Evolutionary conservation across 2,329 filamentous ascomycete genomes (phyloP).

Genomic region (Sporothrix inflata): DNA sequence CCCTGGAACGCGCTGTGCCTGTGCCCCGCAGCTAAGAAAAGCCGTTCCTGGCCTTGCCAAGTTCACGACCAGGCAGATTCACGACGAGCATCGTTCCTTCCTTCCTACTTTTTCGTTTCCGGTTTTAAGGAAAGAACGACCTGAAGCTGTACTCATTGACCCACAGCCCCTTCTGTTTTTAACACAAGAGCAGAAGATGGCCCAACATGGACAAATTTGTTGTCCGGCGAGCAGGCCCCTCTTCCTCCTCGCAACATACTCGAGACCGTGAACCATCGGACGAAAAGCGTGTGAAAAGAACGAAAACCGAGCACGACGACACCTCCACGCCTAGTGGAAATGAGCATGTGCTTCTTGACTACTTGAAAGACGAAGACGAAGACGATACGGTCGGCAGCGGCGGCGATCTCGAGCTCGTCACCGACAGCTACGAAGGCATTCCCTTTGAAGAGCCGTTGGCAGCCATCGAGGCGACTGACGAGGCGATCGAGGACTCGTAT

Average conservation of each 20-base stretch:
- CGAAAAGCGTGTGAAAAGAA: constrained; percentile 18
- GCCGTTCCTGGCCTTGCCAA: constrained; percentile 4
- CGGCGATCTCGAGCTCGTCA: not conserved
- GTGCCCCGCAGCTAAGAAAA: constrained; percentile 21
- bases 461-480: constrained; percentile 28
- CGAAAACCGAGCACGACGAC: not conserved
- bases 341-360: not conserved
- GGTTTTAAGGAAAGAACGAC: not conserved
- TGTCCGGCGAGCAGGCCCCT: constrained; percentile 11
- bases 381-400: not conserved
- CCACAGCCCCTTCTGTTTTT: not conserved
- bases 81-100: not conserved
- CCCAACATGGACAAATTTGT: constrained; percentile 28
- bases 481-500: constrained; percentile 18
- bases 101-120: not conserved
- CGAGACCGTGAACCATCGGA: not conserved
- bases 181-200: constrained; percentile 1
- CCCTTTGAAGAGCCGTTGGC: constrained; percentile 16
- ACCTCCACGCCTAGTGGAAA: not conserved
- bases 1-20: constrained; percentile 15
- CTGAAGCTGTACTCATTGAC: not conserved
- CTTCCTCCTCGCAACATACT: not conserved
- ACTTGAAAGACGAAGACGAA: not conserved
- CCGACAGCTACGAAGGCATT: not conserved
- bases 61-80: not conserved